These are phyloP conservation scores for Pythium volutum DNA, from an alignment of 352 stramenopile genomes.

Conservation along the genomic window DNA sequence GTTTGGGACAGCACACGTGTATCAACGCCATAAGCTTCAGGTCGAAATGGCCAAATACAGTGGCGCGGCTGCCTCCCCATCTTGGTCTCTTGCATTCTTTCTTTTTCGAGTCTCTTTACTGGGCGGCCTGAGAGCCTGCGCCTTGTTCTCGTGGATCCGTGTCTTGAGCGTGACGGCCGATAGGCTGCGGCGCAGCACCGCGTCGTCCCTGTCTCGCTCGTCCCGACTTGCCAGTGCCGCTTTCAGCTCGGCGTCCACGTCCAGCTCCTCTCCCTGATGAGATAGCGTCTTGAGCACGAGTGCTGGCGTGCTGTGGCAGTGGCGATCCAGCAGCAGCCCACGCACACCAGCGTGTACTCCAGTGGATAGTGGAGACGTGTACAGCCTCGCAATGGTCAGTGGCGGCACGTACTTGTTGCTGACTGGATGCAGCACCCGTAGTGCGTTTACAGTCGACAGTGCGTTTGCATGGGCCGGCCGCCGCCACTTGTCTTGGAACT, in stretches of 20 bases:
- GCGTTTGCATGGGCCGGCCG: slow-evolving; percentile 7
- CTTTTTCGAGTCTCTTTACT: background rate
- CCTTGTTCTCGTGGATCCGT: slow-evolving; percentile 44
- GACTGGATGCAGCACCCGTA: slow-evolving; percentile 37
- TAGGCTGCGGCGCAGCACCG: slow-evolving; percentile 57
- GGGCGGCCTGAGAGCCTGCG: slow-evolving; percentile 13
- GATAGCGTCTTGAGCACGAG: slow-evolving; percentile 16
- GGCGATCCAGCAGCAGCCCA: slow-evolving; percentile 14
- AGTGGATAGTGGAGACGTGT: slow-evolving; percentile 1
- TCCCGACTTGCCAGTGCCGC: background rate
- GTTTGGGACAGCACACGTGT: no score
- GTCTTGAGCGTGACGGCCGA: slow-evolving; percentile 55
- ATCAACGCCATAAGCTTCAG: slow-evolving; percentile 29
- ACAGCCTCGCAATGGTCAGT: slow-evolving; percentile 45
- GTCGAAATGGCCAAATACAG: slow-evolving; percentile 67
- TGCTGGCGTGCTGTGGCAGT: slow-evolving; percentile 22
- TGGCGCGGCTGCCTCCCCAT: background rate
- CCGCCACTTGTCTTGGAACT: slow-evolving; percentile 66
- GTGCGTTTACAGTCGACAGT: slow-evolving; percentile 39
- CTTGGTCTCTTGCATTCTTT: slow-evolving; percentile 11
- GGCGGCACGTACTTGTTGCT: slow-evolving; percentile 58
- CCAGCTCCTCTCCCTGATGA: background rate
- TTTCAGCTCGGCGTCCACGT: slow-evolving; percentile 9
- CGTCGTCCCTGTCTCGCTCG: slow-evolving; percentile 40
- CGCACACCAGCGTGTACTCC: background rate